These are phyloP conservation scores for Polychaeton citri DNA, from an alignment of 2,329 filamentous ascomycete genomes.

Conservation along the genomic window DNA sequence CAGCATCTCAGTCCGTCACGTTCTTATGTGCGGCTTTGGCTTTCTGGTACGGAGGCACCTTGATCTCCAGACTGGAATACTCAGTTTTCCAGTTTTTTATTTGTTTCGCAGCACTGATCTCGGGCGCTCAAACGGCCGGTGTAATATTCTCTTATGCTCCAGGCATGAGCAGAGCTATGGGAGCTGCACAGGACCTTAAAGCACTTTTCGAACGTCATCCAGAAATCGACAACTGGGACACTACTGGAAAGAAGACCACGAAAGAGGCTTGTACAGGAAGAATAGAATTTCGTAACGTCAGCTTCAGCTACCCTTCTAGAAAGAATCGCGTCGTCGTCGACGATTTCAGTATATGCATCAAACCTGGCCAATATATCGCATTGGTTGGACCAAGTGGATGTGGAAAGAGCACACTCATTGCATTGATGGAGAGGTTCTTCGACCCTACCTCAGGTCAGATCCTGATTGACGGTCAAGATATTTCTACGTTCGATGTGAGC, in stretches of 20 bases:
- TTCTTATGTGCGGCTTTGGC: slow-evolving; percentile 70
- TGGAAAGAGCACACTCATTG: slow-evolving; percentile 25
- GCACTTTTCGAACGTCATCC: neutral
- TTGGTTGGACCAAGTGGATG: slow-evolving; percentile 26
- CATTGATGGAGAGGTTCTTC: slow-evolving; percentile 27
- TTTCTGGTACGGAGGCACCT: slow-evolving; percentile 75
- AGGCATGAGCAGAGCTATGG: neutral
- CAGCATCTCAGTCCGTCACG: slow-evolving; percentile 64
- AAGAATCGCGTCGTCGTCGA: neutral
- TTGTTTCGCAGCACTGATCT: no score
- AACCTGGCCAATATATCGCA: slow-evolving; percentile 35
- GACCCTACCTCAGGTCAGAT: slow-evolving; percentile 23
- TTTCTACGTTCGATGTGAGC: slow-evolving; percentile 16
- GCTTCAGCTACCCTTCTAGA: neutral
- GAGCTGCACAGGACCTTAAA: neutral
- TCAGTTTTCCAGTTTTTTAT: slow-evolving; percentile 67
- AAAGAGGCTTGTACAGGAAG: no score
- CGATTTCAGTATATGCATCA: neutral
- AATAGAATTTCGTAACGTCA: neutral
- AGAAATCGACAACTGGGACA: no score
- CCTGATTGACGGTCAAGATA: slow-evolving; percentile 23
- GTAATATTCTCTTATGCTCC: no score
- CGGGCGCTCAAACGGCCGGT: no score
- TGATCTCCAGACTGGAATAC: slow-evolving; percentile 58
- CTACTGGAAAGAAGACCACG: no score